Evolutionary conservation across 495 filamentous ascomycete genomes (phyloP), one percentile per base, ranked within the genome.

Genomic region (Talaromyces ruber): DNA sequence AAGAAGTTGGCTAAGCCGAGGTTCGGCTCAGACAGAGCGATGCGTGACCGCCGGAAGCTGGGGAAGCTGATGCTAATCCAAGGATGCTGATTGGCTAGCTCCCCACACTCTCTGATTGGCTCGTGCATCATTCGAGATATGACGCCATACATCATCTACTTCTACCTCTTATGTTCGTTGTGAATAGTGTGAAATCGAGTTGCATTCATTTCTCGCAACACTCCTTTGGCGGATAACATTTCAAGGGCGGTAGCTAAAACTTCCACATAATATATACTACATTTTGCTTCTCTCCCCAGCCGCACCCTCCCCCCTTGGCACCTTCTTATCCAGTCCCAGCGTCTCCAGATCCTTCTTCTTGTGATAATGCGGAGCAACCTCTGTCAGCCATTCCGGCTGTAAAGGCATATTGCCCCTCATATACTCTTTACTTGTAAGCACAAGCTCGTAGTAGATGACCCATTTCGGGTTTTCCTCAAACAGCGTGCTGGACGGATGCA

Each of bases 351-450:
- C 91, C 75, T 90, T 89, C 80, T 88, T 91, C 78, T 96, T 97
- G 70, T 97, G 89, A 69, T 90, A 97, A 77, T 98, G 94, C 62
- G 93, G 95, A 52, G 95, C 94, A 50, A 92, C 90, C 74, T 98
- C 94, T 4, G 86, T 83, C 64, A 98, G 68, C 92, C 91, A 97
- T 70, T 90, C 86, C 0, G 89, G 77, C 65, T 93, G 84, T 21
- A 97, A 78, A 1, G 92, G 93, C 79, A 97, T 88, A 32, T 87
- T 86, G 65, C 85, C 92, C 32, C 94, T 76, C 85, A 97, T 95
- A 68, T 93, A 98, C 79, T 97, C 93, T 78, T 93, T 92, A 60
- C 86, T 92, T 64, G 94, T 98, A 22, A 96, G 77, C 34, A 97
- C 93, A 63, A 97, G 70, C 74, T 98, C 95, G 66, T 90, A 93